Evolutionary conservation across 2,329 filamentous ascomycete species (phyloP).

Genomic region (Elsinoe batatas): DNA sequence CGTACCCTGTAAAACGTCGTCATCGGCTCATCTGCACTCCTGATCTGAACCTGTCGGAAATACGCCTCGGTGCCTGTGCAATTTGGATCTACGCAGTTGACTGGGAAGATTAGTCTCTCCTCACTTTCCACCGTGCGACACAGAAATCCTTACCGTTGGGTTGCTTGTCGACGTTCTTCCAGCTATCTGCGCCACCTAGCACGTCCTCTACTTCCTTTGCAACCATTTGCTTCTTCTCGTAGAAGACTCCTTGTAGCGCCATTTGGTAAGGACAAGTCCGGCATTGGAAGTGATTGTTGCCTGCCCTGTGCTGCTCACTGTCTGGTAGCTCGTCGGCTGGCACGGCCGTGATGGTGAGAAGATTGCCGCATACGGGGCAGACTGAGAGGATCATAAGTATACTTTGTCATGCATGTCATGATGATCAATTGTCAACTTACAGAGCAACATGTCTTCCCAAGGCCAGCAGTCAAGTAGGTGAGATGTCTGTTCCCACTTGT

Average conservation of each 20-base stretch:
- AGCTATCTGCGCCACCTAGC: constrained; percentile 76
- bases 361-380: constrained; percentile 76
- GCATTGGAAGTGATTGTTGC: constrained; percentile 79
- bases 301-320: constrained; percentile 30
- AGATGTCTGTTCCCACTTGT: not conserved
- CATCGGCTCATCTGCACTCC: constrained; percentile 97
- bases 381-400: constrained; percentile 38
- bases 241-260: constrained; percentile 67
- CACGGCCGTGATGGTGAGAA: constrained; percentile 59
- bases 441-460: constrained; percentile 1
- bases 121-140: not conserved
- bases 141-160: constrained; percentile 36
- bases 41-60: constrained; percentile 95
- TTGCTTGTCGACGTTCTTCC: constrained; percentile 78
- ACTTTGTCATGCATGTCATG: not conserved
- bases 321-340: constrained; percentile 29
- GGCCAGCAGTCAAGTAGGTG: not conserved
- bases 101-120: constrained; percentile 30
- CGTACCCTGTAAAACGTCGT: constrained; percentile 84
- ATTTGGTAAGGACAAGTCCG: constrained; percentile 92
- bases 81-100: constrained; percentile 70
- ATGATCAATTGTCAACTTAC: not conserved
- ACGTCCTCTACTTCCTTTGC: constrained; percentile 84
- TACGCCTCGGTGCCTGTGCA: constrained; percentile 81
- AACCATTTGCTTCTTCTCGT: constrained; percentile 69